Evolutionary conservation across 768 basidiomycete genomes (phyloP).

Genomic region (Pleurotus citrinopileatus): DNA sequence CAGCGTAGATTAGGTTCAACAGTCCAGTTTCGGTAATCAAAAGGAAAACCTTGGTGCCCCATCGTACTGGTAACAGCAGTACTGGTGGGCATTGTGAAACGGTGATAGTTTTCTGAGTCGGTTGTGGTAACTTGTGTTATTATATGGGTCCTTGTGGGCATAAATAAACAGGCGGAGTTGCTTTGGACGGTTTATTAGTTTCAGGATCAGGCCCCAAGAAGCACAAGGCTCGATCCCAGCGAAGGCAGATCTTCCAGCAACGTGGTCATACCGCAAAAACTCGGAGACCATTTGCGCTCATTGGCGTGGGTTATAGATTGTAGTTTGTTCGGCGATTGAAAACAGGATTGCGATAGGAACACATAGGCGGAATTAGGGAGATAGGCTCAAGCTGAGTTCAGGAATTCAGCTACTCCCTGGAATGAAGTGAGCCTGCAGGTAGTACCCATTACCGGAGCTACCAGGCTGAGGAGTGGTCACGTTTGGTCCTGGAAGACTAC

Average conservation of each 20-base stretch:
- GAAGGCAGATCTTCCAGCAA: conserved; percentile 2
- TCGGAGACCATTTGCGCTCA: no score
- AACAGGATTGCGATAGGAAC: background rate
- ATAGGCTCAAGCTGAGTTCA: background rate
- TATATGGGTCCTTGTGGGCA: conserved; percentile 10
- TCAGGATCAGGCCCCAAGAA: conserved; percentile 5
- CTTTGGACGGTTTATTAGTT: background rate
- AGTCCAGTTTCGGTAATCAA: conserved; percentile 6
- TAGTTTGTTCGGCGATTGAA: conserved; percentile 7
- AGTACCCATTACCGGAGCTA: background rate
- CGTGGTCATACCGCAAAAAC: background rate
- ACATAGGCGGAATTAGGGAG: conserved; percentile 1
- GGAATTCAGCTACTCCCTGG: background rate
- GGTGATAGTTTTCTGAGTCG: background rate
- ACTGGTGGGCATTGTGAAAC: background rate
- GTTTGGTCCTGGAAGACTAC: background rate
- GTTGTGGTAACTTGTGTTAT: conserved; percentile 5
- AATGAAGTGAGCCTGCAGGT: background rate
- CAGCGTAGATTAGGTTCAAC: conserved; percentile 5
- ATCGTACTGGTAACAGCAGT: background rate
- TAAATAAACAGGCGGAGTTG: conserved; percentile 5
- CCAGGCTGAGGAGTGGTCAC: background rate
- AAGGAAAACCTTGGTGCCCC: conserved; percentile 9
- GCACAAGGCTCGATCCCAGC: conserved; percentile 3
- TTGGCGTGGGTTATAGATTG: background rate